A percentile compares a stretch with the other conserved stretches of the same genome.
Evolutionary conservation across 768 basidiomycete species (phyloP).

Genomic region (Calocera viscosa): DNA sequence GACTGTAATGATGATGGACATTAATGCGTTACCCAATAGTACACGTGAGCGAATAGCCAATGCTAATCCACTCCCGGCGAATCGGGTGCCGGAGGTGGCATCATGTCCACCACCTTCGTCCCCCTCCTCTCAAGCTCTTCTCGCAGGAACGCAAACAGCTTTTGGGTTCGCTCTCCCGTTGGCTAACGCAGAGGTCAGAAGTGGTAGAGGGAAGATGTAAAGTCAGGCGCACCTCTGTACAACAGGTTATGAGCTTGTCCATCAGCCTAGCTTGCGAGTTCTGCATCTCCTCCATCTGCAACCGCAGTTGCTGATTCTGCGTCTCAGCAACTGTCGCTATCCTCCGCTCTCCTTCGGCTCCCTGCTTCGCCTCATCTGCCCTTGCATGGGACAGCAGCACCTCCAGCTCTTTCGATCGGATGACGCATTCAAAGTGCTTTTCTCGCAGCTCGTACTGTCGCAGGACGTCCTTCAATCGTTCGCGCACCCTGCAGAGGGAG

Average conservation of each 20-base stretch:
- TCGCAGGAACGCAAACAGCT: conserved; percentile 63
- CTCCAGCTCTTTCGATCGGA: conserved; percentile 84
- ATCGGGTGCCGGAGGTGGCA: not conserved
- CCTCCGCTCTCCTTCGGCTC: conserved; percentile 52
- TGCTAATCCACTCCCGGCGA: not conserved
- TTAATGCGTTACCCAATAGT: not conserved
- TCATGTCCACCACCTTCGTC: conserved; percentile 18
- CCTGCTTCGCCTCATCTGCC: conserved; percentile 74
- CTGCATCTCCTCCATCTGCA: conserved; percentile 69
- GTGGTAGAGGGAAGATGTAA: conserved; percentile 16
- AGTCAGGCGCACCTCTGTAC: conserved; percentile 58
- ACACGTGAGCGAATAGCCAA: not conserved
- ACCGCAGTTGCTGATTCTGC: conserved; percentile 55
- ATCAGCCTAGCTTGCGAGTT: conserved; percentile 66
- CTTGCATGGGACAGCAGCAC: conserved; percentile 75
- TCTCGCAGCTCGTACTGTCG: conserved; percentile 82
- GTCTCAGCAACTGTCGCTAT: conserved; percentile 59
- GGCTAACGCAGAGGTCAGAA: conserved; percentile 37
- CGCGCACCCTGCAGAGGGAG: conserved; percentile 47
- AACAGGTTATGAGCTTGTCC: conserved; percentile 72
- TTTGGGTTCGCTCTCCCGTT: conserved; percentile 70
- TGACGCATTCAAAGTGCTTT: conserved; percentile 83
- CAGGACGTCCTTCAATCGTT: conserved; percentile 75
- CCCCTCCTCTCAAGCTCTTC: conserved; percentile 71
- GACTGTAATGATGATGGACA: conserved; percentile 1